Conservation (phyloP, 176 grass and related monocot genomes). For the Aegilops sharonensis region DNA sequence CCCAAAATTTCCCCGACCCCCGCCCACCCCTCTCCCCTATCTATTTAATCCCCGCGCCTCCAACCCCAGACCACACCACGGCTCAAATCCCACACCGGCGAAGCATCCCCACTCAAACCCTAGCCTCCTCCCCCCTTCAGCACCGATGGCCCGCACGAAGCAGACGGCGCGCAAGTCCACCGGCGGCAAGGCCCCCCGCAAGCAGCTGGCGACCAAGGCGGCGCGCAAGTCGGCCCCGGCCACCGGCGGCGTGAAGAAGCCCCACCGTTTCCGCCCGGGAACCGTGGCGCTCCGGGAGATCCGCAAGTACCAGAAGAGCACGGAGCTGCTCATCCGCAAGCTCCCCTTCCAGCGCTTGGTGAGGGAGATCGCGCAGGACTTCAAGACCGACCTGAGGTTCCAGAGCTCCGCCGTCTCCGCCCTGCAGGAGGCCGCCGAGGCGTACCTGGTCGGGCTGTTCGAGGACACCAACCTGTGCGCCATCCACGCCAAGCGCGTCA, state of each 20-base stretch:
- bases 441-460: conserved; percentile 57
- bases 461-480: conserved; percentile 77
- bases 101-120: neutral
- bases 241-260: conserved; percentile 69
- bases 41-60: neutral
- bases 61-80: neutral
- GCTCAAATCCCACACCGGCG: neutral
- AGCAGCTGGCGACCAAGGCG: conserved; percentile 66
- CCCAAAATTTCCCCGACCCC: neutral
- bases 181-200: conserved; percentile 61
- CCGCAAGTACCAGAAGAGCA: conserved; percentile 80
- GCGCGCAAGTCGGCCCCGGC: conserved; percentile 63
- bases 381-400: conserved; percentile 66
- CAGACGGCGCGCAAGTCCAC: conserved; percentile 70
- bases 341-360: conserved; percentile 63
- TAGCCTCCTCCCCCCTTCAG: neutral
- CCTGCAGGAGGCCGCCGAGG: conserved; percentile 63
- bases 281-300: conserved; percentile 67
- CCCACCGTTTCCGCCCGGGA: conserved; percentile 59
- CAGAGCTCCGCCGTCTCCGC: conserved; percentile 46
- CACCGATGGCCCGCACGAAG: conserved; percentile 64
- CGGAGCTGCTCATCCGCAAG: conserved; percentile 70
- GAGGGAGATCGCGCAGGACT: conserved; percentile 58
- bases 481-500: conserved; percentile 76
- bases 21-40: neutral